A percentile compares a stretch with the other conserved stretches of the same genome.
phyloP scores from a whole-genome alignment of 257 asterid species.

The Solanum etuberosum region DNA sequence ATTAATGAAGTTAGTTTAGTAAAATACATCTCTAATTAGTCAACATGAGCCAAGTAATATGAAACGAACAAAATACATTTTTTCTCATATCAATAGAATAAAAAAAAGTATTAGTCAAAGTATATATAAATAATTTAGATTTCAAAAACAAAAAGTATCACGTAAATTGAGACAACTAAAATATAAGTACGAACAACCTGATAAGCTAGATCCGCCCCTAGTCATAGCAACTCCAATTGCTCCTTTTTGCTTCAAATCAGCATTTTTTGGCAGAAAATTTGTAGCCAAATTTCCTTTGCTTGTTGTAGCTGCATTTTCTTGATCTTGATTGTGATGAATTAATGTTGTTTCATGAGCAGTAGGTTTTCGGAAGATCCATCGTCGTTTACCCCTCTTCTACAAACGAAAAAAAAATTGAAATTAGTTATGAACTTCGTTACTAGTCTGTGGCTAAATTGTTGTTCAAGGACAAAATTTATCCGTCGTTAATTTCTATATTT shows the following conservation, averaged over 20 bases:
- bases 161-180: background rate
- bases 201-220: background rate
- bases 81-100: background rate
- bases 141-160: background rate
- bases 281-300: slow-evolving; percentile 2
- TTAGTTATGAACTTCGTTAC: background rate
- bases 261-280: slow-evolving; percentile 7
- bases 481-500: background rate
- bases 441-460: background rate
- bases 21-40: background rate
- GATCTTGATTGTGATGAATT: slow-evolving; percentile 33
- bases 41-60: background rate
- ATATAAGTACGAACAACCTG: background rate
- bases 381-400: slow-evolving; percentile 58
- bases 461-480: background rate
- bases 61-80: too few relatives aligned
- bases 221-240: slow-evolving; percentile 27
- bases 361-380: slow-evolving; percentile 59
- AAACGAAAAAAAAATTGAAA: background rate
- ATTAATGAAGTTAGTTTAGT: background rate
- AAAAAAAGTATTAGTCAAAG: too few relatives aligned
- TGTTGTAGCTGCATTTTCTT: background rate
- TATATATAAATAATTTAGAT: background rate
- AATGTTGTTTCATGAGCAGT: slow-evolving; percentile 34
- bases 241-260: slow-evolving; percentile 3